A percentile compares a stretch with the other conserved stretches of the same genome.
Conservation (phyloP, 1,139 yeast species). For the Suhomyces guaymorum region DNA sequence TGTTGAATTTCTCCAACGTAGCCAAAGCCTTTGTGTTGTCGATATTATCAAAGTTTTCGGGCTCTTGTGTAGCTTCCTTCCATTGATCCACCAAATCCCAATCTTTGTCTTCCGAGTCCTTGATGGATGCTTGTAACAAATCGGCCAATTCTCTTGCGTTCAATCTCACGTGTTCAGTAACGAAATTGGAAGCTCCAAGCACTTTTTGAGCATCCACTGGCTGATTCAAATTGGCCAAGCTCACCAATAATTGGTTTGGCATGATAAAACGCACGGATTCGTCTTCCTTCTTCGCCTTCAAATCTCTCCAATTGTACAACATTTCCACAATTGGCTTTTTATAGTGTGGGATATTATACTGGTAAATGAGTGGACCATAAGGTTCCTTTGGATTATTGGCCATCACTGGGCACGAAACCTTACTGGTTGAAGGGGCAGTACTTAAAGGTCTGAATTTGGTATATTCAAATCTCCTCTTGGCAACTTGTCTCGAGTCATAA, state of each 20-base stretch:
- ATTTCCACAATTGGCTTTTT: slow-evolving; percentile 59
- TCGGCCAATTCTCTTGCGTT: slow-evolving; percentile 59
- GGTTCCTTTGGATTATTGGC: slow-evolving; percentile 54
- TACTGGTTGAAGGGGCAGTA: slow-evolving; percentile 18
- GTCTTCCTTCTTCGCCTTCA: slow-evolving; percentile 69
- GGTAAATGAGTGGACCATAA: slow-evolving; percentile 58
- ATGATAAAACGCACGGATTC: slow-evolving; percentile 82
- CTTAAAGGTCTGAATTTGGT: slow-evolving; percentile 56
- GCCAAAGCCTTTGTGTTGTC: slow-evolving; percentile 9
- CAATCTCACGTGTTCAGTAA: slow-evolving; percentile 58
- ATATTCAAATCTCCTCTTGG: slow-evolving; percentile 79
- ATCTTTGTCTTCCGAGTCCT: slow-evolving; percentile 17
- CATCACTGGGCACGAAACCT: slow-evolving; percentile 51
- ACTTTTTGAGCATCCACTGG: slow-evolving; percentile 66
- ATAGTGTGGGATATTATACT: slow-evolving; percentile 62
- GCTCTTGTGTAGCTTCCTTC: slow-evolving; percentile 16
- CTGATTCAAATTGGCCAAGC: slow-evolving; percentile 52
- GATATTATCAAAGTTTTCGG: slow-evolving; percentile 10
- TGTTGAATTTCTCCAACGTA: slow-evolving; percentile 20
- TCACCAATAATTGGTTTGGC: slow-evolving; percentile 77
- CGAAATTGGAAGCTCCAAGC: slow-evolving; percentile 48
- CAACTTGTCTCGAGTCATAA: slow-evolving; percentile 76
- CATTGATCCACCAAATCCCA: slow-evolving; percentile 30
- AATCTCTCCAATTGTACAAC: slow-evolving; percentile 83
- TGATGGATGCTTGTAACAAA: slow-evolving; percentile 45